Base-by-base conservation (phyloP, 1,139 yeast species). In the Hansenula lynferdii region DNA sequence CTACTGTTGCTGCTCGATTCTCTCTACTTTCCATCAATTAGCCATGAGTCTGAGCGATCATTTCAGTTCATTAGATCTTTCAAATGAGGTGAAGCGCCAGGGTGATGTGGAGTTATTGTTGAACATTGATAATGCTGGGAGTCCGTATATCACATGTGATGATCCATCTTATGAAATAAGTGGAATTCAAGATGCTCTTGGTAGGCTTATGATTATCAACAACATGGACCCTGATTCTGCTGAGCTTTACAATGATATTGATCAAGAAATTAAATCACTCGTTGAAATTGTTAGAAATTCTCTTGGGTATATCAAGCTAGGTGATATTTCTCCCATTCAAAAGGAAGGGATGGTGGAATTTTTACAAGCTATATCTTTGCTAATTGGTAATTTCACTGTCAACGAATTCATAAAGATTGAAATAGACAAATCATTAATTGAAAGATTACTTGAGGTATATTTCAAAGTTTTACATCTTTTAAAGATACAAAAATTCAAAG, bases 371-470 rank as follows among this genome's bases (percentile, higher is more conserved):
- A 18, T 45, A 2, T 40, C 50, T 2, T 35, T 53, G 11, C 27
- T 44, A 8, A 30, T 39, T 8, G 47, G 54, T 1, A 49, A 45
- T 21, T 23, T 39, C 17, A 36, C 34, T 23, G 35, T 50, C 17
- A 42, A 45, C 19, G 42, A 38, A 1, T 27, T 47, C 12, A 40
- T 51, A 32, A 50, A 46, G 21, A 25, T 15, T 4, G 48, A 44
- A 3, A 40, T 49, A 38, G 29, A 32, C 8, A 14, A n/a, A 4
- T 41, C 39, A 2, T 10, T 38, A 6, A 46, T 51, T 19, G 47
- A 47, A 5, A 20, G 32, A 28, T 39, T 44, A 24, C 23, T 31
- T 7, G 8, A 3, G 7, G 28, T 45, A 5, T 50, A 50, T 17
- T 15, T 45, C 11, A 30, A 36, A 2, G 37, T 43, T 1, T 15